Conservation (phyloP, 2,329 filamentous ascomycete genomes). For the Elsinoe ampelina region DNA sequence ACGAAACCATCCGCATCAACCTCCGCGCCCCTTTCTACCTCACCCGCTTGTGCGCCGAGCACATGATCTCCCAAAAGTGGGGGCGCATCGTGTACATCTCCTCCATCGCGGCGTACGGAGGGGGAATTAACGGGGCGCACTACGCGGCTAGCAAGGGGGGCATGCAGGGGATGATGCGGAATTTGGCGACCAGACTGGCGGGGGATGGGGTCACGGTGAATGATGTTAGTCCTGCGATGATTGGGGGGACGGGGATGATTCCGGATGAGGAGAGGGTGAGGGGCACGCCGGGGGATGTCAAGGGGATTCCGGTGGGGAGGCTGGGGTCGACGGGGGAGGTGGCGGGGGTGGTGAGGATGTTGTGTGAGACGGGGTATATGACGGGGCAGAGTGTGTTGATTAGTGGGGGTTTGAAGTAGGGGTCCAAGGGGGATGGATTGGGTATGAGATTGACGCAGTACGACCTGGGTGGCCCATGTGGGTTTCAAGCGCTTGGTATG, state of each 20-base stretch:
- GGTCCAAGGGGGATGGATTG: neutral
- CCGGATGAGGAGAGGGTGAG: constrained; percentile 29
- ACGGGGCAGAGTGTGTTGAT: constrained; percentile 21
- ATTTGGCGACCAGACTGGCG: constrained; percentile 35
- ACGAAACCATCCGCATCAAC: constrained; percentile 31
- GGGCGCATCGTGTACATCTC: constrained; percentile 32
- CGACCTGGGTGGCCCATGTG: too few relatives aligned
- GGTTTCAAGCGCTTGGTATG: too few relatives aligned
- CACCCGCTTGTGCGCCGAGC: constrained; percentile 31
- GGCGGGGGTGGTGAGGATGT: constrained; percentile 40
- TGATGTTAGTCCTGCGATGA: constrained; percentile 40
- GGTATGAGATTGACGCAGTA: too few relatives aligned
- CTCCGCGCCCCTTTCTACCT: constrained; percentile 29
- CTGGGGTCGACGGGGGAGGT: constrained; percentile 39
- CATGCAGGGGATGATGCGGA: constrained; percentile 39
- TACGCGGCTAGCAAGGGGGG: constrained; percentile 36
- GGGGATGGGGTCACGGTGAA: constrained; percentile 40
- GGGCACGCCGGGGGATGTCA: constrained; percentile 22
- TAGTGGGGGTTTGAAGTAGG: constrained; percentile 15
- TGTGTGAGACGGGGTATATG: constrained; percentile 38
- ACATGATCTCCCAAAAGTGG: constrained; percentile 30
- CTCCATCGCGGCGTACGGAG: constrained; percentile 32
- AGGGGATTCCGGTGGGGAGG: constrained; percentile 36
- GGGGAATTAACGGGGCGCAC: constrained; percentile 34
- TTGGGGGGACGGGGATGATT: constrained; percentile 39